Evolutionary conservation across 345 rosid genomes (phyloP), one percentile per base, ranked within the genome.

Genomic region (Eucalyptus polybractea): DNA sequence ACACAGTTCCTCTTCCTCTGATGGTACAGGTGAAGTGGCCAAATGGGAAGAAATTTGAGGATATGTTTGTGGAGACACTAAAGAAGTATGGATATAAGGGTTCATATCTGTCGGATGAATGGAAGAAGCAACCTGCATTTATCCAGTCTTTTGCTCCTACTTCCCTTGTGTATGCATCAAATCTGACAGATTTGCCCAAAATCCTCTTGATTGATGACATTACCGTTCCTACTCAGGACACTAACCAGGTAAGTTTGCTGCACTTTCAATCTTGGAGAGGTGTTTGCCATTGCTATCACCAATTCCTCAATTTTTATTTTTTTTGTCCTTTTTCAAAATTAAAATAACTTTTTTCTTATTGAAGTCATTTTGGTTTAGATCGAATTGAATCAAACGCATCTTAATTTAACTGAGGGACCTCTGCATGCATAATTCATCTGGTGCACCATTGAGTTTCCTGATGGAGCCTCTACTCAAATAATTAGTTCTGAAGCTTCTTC

Each of bases 131-230:
- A 76, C 99, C 99, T 16, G 88, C 94, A 22, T 97, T 98, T 89
- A 96, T 98, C 89, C 97, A 98, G 93, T 98, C 99, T 9, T 97
- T 98, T 83, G 99, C 99, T 86, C 98, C 99, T 87, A 97, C 96
- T 88, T 97, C 99, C 14, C 96, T 97, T 16, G 93, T 95, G 72
- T 93, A 95, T 89, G 87, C 90, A 86, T 95, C 98, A 80, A 94
- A 93, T 89, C 58, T 93, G 90, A 97, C 93, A 16, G 96, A 97
- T 93, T 94, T 93, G 17, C 99, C 99, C 87, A 96, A 95, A 90
- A 88, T 97, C 90, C 92, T 98, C 90, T 92, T 98, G 94, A 98
- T 98, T 25, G 98, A 97, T 87, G 97, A 97, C 80, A 87, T 95
- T 65, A 92, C 92, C 6, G 44, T 92, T 44, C 93, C 92, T 42